Base-by-base conservation (phyloP, 2,329 filamentous ascomycete species). In the Clonostachys solani region DNA sequence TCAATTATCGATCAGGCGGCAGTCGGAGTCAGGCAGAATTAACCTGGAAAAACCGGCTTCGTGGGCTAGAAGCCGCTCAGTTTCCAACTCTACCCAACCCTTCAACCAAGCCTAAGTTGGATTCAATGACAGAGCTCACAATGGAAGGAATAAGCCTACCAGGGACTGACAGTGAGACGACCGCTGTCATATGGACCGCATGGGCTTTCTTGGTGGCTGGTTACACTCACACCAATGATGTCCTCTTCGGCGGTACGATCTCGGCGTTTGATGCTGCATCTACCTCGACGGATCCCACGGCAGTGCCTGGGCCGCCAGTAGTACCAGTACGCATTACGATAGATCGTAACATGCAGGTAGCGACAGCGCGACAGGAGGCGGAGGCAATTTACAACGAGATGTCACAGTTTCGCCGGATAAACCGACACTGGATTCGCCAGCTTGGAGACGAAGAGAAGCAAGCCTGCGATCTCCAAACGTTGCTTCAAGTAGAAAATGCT, bases 291-390 rank as follows among this genome's bases (percentile, higher is more conserved):
- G 55, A 1, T 53, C 51, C 2, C 58, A 58, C 6, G 49, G 57
- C 5, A 50, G 54, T 13, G 52, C 51, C 2, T 46, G 50, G 1
- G 40, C 60, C 9, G 18, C 42, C 1, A 52, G 52, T 10, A 51
- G 50, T 60, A 1, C 58, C 56, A 5, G 29, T 59, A 5, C 50
- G 54, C 35, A 16, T 47, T n/a, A 35, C 16, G 6, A 13, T 42
- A 16, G 29, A 42, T 12, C 15, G 33, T 44, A 47, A 15, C 6
- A n/a, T 48, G 9, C 44, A 19, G 1, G 52, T 57, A 2, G 16
- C 44, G 0, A 46, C 53, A 2, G 46, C 50, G 35, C 35, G 12
- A 13, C 13, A 37, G 35, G 18, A 19, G 18, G 35, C 35, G 4
- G 12, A 13, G 35, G 6, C 35, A 13, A 37, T 37, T 6, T 37